Evolutionary conservation across 371 early-diverging fungal genomes (phyloP).

Genomic region (Mucor sp.): DNA sequence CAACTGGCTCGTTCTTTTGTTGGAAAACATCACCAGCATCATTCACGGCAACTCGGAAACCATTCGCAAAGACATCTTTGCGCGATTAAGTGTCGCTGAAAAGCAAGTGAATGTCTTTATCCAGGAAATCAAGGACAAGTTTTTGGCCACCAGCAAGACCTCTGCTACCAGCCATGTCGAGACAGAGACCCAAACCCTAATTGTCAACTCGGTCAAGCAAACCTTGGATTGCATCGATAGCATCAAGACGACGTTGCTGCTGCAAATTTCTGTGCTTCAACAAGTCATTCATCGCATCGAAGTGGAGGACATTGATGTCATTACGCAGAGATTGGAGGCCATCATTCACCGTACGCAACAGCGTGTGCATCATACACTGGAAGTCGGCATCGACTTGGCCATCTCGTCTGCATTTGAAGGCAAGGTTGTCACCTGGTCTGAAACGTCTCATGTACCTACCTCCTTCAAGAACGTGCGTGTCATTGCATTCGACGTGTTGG

Average conservation of each 20-base stretch:
- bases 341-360: slow-evolving; percentile 32
- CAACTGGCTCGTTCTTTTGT: slow-evolving; percentile 33
- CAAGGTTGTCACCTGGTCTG: slow-evolving; percentile 45
- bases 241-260: slow-evolving; percentile 22
- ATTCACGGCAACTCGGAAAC: slow-evolving; percentile 28
- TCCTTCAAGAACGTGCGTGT: slow-evolving; percentile 36
- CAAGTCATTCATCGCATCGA: slow-evolving; percentile 31
- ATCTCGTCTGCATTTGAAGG: slow-evolving; percentile 44
- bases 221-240: slow-evolving; percentile 39
- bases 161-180: slow-evolving; percentile 19
- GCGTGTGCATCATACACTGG: slow-evolving; percentile 35
- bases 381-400: slow-evolving; percentile 29
- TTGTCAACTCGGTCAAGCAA: slow-evolving; percentile 33
- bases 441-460: slow-evolving; percentile 33
- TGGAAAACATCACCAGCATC: slow-evolving; percentile 24
- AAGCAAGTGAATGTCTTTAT: slow-evolving; percentile 22
- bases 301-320: slow-evolving; percentile 27
- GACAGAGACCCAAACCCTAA: slow-evolving; percentile 14
- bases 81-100: slow-evolving; percentile 23
- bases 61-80: slow-evolving; percentile 22
- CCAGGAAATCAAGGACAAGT: slow-evolving; percentile 21
- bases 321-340: slow-evolving; percentile 18
- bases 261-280: slow-evolving; percentile 31
- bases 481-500: slow-evolving; percentile 42
- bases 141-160: slow-evolving; percentile 11